Percentiles rank a stretch among this genome's conserved stretches.
Evolutionary conservation across 2,329 filamentous ascomycete genomes (phyloP).

Genomic region (Monascus ruber): DNA sequence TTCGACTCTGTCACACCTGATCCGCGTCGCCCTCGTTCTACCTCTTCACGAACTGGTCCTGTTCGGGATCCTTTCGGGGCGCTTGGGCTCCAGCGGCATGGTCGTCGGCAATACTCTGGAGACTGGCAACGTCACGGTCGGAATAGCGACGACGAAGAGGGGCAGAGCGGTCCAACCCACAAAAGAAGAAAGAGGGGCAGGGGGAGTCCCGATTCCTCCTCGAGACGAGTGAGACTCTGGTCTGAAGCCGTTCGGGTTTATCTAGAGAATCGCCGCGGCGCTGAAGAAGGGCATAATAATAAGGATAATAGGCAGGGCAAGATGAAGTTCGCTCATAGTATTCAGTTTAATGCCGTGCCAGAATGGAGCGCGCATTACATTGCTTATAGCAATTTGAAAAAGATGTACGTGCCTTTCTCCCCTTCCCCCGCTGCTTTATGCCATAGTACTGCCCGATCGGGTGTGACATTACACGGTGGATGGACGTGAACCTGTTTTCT

Average conservation of each 20-base stretch:
- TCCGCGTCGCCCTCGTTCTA: neutral
- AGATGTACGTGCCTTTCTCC: constrained; percentile 54
- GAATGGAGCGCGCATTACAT: constrained; percentile 99
- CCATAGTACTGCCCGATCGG: neutral
- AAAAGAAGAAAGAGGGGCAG: constrained; percentile 6
- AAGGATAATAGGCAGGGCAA: constrained; percentile 56
- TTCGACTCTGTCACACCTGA: constrained; percentile 6
- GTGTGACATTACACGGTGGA: constrained; percentile 13
- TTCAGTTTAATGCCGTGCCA: constrained; percentile 99
- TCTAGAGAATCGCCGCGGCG: constrained; percentile 5
- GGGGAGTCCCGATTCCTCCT: constrained; percentile 4
- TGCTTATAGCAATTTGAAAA: constrained; percentile 97
- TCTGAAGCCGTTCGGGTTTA: constrained; percentile 20
- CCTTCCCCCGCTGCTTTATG: too few species aligned
- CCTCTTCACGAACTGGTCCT: neutral
- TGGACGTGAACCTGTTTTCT: constrained; percentile 3
- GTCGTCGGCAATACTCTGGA: neutral
- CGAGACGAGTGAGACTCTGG: constrained; percentile 20
- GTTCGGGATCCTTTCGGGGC: neutral
- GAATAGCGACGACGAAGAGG: neutral
- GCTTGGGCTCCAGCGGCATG: neutral
- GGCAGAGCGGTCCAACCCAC: neutral
- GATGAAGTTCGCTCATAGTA: constrained; percentile 99
- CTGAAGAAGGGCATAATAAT: neutral
- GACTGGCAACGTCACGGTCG: neutral